These are phyloP conservation scores for Phlegmacium glaucopus DNA, from an alignment of 768 basidiomycete species.

Conservation along the genomic window DNA sequence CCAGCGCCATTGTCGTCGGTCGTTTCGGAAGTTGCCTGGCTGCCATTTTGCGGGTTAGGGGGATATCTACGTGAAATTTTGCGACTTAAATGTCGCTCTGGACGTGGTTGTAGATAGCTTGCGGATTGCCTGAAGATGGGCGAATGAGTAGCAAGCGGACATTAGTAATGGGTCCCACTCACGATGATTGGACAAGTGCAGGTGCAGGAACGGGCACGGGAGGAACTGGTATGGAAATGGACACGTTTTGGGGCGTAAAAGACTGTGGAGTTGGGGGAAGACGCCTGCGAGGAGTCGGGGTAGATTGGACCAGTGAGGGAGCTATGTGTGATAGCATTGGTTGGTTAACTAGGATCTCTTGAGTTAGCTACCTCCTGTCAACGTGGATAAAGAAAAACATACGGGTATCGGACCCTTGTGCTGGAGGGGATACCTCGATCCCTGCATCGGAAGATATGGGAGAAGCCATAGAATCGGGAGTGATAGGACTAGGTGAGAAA, in stretches of 20 bases:
- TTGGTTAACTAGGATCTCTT: conserved; percentile 7
- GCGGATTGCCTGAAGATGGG: background rate
- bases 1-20: conserved; percentile 11
- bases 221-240: no score
- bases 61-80: conserved; percentile 13
- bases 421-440: no score
- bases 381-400: background rate
- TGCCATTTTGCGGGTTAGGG: conserved; percentile 3
- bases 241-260: background rate
- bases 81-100: conserved; percentile 6
- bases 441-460: background rate
- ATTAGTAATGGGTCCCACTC: background rate
- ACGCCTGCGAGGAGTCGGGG: conserved; percentile 10
- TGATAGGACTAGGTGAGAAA: conserved; percentile 11
- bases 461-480: conserved; percentile 7
- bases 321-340: conserved; percentile 6
- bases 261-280: conserved; percentile 15
- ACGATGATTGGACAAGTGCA: background rate
- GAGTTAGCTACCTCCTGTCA: background rate
- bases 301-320: conserved; percentile 1
- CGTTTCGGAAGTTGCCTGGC: background rate
- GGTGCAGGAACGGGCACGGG: background rate
- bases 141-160: no score
- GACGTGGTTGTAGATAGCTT: background rate
- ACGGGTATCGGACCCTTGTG: background rate